Percentiles rank a stretch among this genome's conserved stretches.
Conservation (phyloP, 1,284 basidiomycete genomes). For the Psilocybe mexicana region DNA sequence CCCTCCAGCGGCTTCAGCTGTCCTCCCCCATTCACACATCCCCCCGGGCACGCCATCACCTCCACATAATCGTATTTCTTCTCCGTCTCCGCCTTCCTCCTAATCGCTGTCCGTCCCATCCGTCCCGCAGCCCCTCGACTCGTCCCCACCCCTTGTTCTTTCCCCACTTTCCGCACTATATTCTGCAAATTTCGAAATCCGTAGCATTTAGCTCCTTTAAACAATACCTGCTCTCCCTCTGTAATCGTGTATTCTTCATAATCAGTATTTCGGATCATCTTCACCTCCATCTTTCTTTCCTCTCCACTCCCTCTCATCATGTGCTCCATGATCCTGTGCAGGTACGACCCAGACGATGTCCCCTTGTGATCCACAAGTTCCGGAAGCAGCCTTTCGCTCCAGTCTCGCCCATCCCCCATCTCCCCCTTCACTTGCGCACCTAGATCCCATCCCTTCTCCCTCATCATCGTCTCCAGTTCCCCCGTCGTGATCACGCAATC, state of each 20-base stretch:
- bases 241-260: slow-evolving; percentile 68
- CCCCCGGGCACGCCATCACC: slow-evolving; percentile 98
- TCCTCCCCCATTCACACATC: slow-evolving; percentile 97
- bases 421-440: slow-evolving; percentile 54
- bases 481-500: slow-evolving; percentile 98
- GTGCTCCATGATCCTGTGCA: slow-evolving; percentile 73
- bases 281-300: slow-evolving; percentile 55
- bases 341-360: slow-evolving; percentile 91
- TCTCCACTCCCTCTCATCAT: slow-evolving; percentile 40
- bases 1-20: slow-evolving; percentile 66
- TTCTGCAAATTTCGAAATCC: slow-evolving; percentile 98
- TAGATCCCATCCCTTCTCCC: slow-evolving; percentile 82
- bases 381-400: slow-evolving; percentile 57
- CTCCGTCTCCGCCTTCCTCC: slow-evolving; percentile 40
- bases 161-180: slow-evolving; percentile 91
- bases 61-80: slow-evolving; percentile 92
- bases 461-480: slow-evolving; percentile 87
- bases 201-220: slow-evolving; percentile 94
- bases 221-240: slow-evolving; percentile 64
- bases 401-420: slow-evolving; percentile 27
- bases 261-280: slow-evolving; percentile 53
- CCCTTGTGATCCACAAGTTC: slow-evolving; percentile 80
- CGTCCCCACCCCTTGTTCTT: slow-evolving; percentile 76
- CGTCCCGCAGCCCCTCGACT: slow-evolving; percentile 64
- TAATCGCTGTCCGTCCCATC: slow-evolving; percentile 31